These are phyloP conservation scores for Avena eriantha DNA, from an alignment of 176 grass and related monocot genomes.

Conservation along the genomic window DNA sequence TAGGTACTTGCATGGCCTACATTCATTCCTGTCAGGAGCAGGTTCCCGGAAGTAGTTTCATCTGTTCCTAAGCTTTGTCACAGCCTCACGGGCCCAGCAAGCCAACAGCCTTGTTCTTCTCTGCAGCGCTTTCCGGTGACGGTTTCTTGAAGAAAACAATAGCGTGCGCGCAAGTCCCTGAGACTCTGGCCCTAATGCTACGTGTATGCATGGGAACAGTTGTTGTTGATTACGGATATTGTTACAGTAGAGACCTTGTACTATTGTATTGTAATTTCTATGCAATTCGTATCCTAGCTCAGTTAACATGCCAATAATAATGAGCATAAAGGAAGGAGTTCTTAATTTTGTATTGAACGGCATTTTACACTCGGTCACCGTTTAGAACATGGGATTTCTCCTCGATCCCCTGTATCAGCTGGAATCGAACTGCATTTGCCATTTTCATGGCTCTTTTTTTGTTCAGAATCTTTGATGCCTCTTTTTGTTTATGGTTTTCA, in stretches of 20 bases:
- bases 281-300: neutral
- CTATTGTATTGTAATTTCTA: neutral
- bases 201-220: neutral
- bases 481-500: neutral
- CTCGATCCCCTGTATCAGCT: neutral
- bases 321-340: neutral
- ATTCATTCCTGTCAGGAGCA: constrained; percentile 10
- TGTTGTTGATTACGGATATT: neutral
- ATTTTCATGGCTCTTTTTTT: neutral
- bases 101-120: constrained; percentile 31
- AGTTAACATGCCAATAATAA: neutral
- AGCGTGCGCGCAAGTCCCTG: neutral
- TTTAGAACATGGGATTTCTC: constrained; percentile 3
- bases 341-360: neutral
- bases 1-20: constrained; percentile 43
- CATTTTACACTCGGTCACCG: neutral
- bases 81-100: neutral
- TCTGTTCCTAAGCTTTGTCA: constrained; percentile 28
- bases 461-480: neutral
- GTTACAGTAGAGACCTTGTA: neutral
- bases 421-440: neutral
- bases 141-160: constrained; percentile 45
- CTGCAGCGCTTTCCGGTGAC: constrained; percentile 33
- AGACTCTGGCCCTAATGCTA: neutral
- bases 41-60: constrained; percentile 32